Base-by-base conservation (phyloP, 2,329 filamentous ascomycete genomes). In the Neobulgaria alba region DNA sequence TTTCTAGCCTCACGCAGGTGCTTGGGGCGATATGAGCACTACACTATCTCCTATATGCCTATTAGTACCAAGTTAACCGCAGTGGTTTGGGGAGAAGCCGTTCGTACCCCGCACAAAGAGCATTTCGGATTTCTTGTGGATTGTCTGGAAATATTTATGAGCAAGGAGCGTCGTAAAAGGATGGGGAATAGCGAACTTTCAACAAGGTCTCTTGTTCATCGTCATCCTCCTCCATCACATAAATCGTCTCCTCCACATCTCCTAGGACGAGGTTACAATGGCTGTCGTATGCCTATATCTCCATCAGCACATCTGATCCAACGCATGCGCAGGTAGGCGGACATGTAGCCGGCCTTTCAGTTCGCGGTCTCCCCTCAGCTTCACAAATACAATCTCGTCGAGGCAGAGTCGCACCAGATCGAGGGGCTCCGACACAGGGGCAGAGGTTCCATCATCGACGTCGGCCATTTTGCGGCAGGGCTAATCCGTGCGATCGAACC, bases 81-180 rank as follows among this genome's bases (percentile, higher is more conserved):
- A n/a, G n/a, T n/a, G n/a, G 5, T 33, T 9, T 5, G 23, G n/a
- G n/a, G 21, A 14, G 29, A 12, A 38, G 23, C 5, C 23, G n/a
- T 20, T 16, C 74, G 48, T 67, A 90, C 89, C 90, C 85, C 92
- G 74, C 43, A 98, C 90, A 62, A 98, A 98, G 15, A 98, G 69
- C 92, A 98, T 98, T 62, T 96, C 92, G 32, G 88, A 93, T 64
- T 95, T 93, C 67, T 94, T 94, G 68, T 90, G 94, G 48, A 92
- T 79, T 10, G 89, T 95, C 85, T 94, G 49, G 20, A 34, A 26
- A 12, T 2, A 26, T 10, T 26, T 16, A 26, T 40, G 20, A 40
- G 30, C 17, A 16, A 10, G 12, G 10, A 33, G 12, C 16, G 19
- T 33, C 10, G 10, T 10, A 14, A 30, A 30, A 30, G 29, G 3